Evolutionary conservation across 2,329 filamentous ascomycete species (phyloP).

Genomic region (Talaromyces sp.): DNA sequence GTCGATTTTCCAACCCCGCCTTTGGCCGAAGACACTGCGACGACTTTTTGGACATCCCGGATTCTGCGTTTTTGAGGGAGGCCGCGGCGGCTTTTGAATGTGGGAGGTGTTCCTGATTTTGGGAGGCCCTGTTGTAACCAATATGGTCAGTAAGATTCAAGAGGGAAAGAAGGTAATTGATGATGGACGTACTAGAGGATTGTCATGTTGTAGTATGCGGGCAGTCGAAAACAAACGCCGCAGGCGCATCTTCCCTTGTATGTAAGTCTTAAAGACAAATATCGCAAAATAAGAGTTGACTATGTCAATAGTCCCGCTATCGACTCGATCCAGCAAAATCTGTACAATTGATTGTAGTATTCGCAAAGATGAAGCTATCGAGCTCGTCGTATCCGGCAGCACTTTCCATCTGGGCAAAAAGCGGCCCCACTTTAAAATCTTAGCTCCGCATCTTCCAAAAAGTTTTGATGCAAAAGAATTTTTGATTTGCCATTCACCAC

Average conservation of each 20-base stretch:
- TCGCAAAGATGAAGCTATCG: background rate
- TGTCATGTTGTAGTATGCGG: conserved; percentile 68
- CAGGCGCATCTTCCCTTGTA: conserved; percentile 28
- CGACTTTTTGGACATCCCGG: conserved; percentile 79
- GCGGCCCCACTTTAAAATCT: conserved; percentile 8
- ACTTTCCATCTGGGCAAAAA: conserved; percentile 1
- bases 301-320: background rate
- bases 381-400: conserved; percentile 7
- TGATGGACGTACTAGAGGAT: conserved; percentile 66
- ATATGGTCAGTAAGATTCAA: background rate
- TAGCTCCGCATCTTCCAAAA: conserved; percentile 18
- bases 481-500: background rate
- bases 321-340: no score
- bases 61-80: conserved; percentile 79
- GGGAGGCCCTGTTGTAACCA: conserved; percentile 68
- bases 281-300: background rate
- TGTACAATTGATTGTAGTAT: background rate
- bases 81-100: conserved; percentile 71
- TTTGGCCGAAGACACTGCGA: conserved; percentile 96
- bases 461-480: conserved; percentile 4
- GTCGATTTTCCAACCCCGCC: conserved; percentile 98
- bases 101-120: conserved; percentile 64
- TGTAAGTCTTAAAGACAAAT: background rate
- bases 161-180: background rate
- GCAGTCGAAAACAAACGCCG: conserved; percentile 56